Conservation (phyloP, 177 flowering plant species). For the Vitis hybrid region DNA sequence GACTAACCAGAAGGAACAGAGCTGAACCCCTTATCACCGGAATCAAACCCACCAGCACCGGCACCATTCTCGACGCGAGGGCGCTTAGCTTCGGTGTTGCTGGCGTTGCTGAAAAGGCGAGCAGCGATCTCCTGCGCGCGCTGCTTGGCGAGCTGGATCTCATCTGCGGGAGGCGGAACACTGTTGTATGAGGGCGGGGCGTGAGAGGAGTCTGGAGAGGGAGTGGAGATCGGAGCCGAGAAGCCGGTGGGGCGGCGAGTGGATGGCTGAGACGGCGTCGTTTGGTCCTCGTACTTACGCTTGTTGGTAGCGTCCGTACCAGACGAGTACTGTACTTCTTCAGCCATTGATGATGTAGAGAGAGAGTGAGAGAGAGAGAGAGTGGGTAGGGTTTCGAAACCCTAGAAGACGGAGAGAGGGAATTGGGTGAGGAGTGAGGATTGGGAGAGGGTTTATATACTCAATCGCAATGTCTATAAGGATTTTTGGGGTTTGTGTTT, state of each 20-base stretch:
- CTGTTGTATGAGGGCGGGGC: slow-evolving; percentile 54
- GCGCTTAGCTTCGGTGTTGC: slow-evolving; percentile 61
- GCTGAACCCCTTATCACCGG: slow-evolving; percentile 39
- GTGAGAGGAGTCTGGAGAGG: slow-evolving; percentile 37
- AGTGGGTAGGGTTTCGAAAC: slow-evolving; percentile 14
- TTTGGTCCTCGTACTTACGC: slow-evolving; percentile 76
- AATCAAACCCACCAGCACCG: slow-evolving; percentile 39
- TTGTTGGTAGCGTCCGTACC: slow-evolving; percentile 40
- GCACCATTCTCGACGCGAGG: slow-evolving; percentile 64
- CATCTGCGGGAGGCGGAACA: slow-evolving; percentile 70
- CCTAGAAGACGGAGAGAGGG: slow-evolving; percentile 17
- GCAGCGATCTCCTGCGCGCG: slow-evolving; percentile 92
- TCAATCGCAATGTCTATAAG: not conserved
- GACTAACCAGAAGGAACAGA: slow-evolving; percentile 25
- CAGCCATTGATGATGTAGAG: slow-evolving; percentile 46
- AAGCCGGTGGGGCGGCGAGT: slow-evolving; percentile 68
- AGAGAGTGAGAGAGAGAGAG: slow-evolving; percentile 4
- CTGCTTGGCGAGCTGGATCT: slow-evolving; percentile 82
- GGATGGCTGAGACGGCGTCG: slow-evolving; percentile 35
- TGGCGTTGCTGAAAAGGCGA: slow-evolving; percentile 56
- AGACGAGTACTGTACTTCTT: slow-evolving; percentile 58
- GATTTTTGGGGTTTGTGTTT: not conserved
- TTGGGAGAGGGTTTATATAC: not conserved
- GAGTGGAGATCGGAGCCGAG: slow-evolving; percentile 52
- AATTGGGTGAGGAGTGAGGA: not conserved